Evolutionary conservation across 768 basidiomycete genomes (phyloP).

Genomic region (Boletellus ananas): DNA sequence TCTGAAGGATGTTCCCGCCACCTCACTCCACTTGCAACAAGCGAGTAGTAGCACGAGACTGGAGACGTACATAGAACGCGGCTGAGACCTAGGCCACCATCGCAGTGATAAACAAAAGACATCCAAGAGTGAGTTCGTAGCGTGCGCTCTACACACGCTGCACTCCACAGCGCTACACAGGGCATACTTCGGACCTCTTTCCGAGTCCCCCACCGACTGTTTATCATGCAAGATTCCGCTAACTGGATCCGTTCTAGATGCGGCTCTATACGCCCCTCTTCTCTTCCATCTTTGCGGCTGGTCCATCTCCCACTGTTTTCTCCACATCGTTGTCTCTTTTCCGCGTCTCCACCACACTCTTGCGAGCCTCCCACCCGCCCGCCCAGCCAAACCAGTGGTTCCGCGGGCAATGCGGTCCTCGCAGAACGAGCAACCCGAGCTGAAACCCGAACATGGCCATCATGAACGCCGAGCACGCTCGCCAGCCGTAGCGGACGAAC

Average conservation of each 20-base stretch:
- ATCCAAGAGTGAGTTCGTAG: too few relatives aligned
- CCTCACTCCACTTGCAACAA: too few relatives aligned
- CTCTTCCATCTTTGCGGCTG: conserved; percentile 10
- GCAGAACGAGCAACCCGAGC: conserved; percentile 51
- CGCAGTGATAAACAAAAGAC: too few relatives aligned
- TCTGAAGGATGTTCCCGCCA: too few relatives aligned
- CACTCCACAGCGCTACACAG: too few relatives aligned
- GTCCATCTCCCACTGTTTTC: neutral
- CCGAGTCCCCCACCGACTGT: too few relatives aligned
- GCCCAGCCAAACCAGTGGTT: conserved; percentile 61
- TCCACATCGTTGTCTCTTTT: neutral
- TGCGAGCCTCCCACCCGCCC: conserved; percentile 48
- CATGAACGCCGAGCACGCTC: conserved; percentile 55
- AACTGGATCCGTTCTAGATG: neutral
- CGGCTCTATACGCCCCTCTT: neutral
- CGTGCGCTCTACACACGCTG: too few relatives aligned
- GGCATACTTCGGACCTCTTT: too few relatives aligned
- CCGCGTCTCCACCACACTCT: conserved; percentile 30
- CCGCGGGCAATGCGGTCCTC: conserved; percentile 60
- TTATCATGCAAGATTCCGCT: too few relatives aligned
- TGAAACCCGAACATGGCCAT: conserved; percentile 57
- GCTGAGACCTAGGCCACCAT: too few relatives aligned
- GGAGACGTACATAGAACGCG: too few relatives aligned
- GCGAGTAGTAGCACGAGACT: too few relatives aligned
- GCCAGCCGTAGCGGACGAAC: conserved; percentile 70